Evolutionary conservation across 257 asterid genomes (phyloP), one percentile per base, ranked within the genome.

Genomic region (Agastache rugosa): DNA sequence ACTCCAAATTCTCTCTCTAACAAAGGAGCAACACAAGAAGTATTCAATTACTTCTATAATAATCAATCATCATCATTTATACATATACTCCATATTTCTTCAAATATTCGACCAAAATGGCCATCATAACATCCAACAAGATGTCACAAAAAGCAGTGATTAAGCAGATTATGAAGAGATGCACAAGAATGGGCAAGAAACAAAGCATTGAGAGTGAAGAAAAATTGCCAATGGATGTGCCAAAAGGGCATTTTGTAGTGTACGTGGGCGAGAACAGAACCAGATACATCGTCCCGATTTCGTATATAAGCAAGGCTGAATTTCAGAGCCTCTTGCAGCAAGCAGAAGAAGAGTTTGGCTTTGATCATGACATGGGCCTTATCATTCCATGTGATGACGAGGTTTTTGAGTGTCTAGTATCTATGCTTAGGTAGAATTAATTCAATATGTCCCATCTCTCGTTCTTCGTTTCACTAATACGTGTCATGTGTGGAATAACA

Each of bases 281-380:
- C 55, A 54, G 90, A 41, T 78, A 87, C 45, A 77, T 87, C 16
- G 81, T 87, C 25, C 90, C 90, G 0, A 79, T 85, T 10, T 85
- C 90, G 0, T 78, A 82, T 41, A 31, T 87, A 27, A 72, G 67
- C 53, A 29, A 66, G 8, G 86, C 87, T 0, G 80, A 85, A 19
- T 87, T 87, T 50, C 80, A 59, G 29, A 75, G 6, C 22, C 82
- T 85, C 1, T 79, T 87, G 11, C 89, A 67, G 11, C 82, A 69
- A 1, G 93, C 89, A 0, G 93, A 85, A 27, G 90, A 87, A 15
- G 89, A 84, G 60, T 88, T 85, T 4, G 93, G 93, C 2, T 88
- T 88, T 9, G 86, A 83, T 82, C 85, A 84, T 6, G 80, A 83
- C 11, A 80, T 72, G 89, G 93, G 90, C 0, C 86, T 87, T 41